These are phyloP conservation scores for Colletotrichum zoysiae DNA, from an alignment of 2,329 filamentous ascomycete species.

Conservation along the genomic window DNA sequence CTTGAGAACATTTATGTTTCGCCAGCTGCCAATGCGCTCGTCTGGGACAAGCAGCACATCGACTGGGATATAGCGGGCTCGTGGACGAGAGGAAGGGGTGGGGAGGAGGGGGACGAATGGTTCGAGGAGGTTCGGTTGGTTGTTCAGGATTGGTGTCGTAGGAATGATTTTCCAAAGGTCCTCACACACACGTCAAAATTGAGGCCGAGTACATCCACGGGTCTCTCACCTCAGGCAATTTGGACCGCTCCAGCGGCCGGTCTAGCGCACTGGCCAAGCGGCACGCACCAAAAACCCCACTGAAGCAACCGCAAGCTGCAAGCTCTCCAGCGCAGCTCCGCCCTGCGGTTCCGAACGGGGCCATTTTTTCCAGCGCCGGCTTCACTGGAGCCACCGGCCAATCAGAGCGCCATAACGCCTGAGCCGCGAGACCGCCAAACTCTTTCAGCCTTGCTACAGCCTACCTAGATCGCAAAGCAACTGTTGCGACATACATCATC, in stretches of 20 bases:
- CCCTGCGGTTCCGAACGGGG: constrained; percentile 16
- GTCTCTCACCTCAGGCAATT: constrained; percentile 25
- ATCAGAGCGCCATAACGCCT: constrained; percentile 28
- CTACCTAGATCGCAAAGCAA: constrained; percentile 21
- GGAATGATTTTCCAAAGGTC: constrained; percentile 51
- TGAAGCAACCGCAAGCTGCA: constrained; percentile 10
- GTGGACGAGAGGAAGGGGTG: constrained; percentile 26
- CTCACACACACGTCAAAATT: constrained; percentile 46
- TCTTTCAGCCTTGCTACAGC: constrained; percentile 52
- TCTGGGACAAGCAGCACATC: constrained; percentile 49
- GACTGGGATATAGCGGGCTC: constrained; percentile 42
- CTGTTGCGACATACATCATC: constrained; percentile 31
- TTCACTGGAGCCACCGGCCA: constrained; percentile 25
- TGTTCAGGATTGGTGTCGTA: constrained; percentile 41
- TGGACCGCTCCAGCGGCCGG: constrained; percentile 22
- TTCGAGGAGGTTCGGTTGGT: constrained; percentile 2
- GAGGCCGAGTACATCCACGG: constrained; percentile 46
- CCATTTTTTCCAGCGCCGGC: constrained; percentile 38
- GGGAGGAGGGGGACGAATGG: background rate
- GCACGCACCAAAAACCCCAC: constrained; percentile 9
- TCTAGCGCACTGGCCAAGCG: constrained; percentile 14
- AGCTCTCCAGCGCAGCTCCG: constrained; percentile 20
- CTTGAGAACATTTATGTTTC: constrained; percentile 68
- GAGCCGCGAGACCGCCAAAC: constrained; percentile 39
- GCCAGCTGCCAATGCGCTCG: constrained; percentile 53